Evolutionary conservation across 768 basidiomycete genomes (phyloP).

Genomic region (Crassisporium funariophilum): DNA sequence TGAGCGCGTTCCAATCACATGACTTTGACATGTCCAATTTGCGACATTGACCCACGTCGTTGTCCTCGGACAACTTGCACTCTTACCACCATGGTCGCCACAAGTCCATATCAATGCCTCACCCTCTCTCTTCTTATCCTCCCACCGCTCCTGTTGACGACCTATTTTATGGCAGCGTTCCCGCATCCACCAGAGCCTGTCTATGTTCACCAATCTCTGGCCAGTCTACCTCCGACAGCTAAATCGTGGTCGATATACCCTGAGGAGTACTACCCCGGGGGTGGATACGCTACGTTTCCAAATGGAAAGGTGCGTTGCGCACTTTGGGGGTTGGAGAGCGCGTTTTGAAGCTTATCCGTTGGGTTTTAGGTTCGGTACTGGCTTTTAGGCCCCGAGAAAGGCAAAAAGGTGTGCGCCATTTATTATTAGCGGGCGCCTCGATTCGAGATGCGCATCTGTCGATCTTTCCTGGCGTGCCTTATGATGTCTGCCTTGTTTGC

Average conservation of each 20-base stretch:
- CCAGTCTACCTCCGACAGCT: slow-evolving; percentile 54
- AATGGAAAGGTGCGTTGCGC: slow-evolving; percentile 54
- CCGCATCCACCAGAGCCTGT: slow-evolving; percentile 58
- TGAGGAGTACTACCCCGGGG: slow-evolving; percentile 65
- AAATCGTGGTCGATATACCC: slow-evolving; percentile 75
- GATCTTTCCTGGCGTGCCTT: not conserved
- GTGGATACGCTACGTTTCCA: slow-evolving; percentile 66
- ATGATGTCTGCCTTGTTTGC: not conserved
- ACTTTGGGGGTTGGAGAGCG: not conserved
- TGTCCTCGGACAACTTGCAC: too few relatives aligned
- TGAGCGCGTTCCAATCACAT: too few relatives aligned
- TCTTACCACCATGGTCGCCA: slow-evolving; percentile 31
- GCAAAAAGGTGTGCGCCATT: slow-evolving; percentile 53
- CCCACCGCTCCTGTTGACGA: slow-evolving; percentile 58
- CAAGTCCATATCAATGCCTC: slow-evolving; percentile 46
- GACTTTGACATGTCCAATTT: too few relatives aligned
- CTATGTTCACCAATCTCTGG: slow-evolving; percentile 57
- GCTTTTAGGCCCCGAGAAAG: slow-evolving; percentile 71
- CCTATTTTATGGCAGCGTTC: slow-evolving; percentile 67
- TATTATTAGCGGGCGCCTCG: too few relatives aligned
- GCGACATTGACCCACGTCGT: too few relatives aligned
- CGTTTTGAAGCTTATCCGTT: slow-evolving; percentile 1
- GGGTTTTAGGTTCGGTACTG: slow-evolving; percentile 67
- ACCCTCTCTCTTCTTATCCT: slow-evolving; percentile 59
- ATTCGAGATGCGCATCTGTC: not conserved